phyloP scores from a whole-genome alignment of 345 rosid species.

The Clausena lansium region DNA sequence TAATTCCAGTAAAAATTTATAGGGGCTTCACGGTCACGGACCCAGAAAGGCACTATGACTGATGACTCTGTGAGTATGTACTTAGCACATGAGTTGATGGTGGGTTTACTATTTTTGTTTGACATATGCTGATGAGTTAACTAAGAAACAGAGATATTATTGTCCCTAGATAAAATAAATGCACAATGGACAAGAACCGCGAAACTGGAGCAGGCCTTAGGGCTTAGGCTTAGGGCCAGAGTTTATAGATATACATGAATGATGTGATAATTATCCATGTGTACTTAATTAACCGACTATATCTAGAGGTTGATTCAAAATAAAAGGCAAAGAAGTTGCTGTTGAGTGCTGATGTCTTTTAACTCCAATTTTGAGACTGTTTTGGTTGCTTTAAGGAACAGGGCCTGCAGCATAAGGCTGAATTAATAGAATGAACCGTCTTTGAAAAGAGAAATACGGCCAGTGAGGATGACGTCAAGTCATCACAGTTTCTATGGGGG shows the following conservation, averaged over 20 bases:
- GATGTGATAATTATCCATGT: background rate
- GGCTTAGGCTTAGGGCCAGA: too few relatives aligned
- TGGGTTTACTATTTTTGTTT: too few relatives aligned
- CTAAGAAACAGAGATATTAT: too few relatives aligned
- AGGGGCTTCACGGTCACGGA: background rate
- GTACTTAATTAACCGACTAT: too few relatives aligned
- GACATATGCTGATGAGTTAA: too few relatives aligned
- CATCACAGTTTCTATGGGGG: too few relatives aligned
- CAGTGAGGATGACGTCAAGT: too few relatives aligned
- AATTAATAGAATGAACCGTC: background rate
- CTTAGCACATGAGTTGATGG: background rate
- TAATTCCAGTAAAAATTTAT: background rate
- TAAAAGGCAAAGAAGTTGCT: background rate
- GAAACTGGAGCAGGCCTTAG: too few relatives aligned
- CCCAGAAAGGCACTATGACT: too few relatives aligned
- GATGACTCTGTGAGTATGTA: background rate
- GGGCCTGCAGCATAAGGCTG: background rate
- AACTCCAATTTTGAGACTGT: background rate
- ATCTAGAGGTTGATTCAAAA: background rate
- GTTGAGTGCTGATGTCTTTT: background rate
- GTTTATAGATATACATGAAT: background rate
- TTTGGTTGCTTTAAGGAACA: conserved; percentile 4
- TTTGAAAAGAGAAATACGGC: background rate
- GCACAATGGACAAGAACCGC: too few relatives aligned
- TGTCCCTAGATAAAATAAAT: too few relatives aligned